These are phyloP conservation scores for Papiliotrema laurentii DNA, from an alignment of 1,284 basidiomycete species.

Conservation along the genomic window DNA sequence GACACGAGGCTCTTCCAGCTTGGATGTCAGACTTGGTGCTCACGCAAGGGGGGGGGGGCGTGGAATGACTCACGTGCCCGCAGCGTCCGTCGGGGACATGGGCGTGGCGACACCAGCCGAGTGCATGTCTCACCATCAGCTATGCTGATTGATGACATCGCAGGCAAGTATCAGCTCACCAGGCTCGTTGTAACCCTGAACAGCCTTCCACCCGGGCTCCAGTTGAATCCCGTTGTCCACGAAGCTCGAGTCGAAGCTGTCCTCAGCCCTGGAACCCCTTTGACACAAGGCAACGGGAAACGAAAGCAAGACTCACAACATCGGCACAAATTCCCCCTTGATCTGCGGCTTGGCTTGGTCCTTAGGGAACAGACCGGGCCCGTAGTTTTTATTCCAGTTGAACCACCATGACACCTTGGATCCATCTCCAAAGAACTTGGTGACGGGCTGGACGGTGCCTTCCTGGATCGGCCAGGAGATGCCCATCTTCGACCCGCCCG, in stretches of 20 bases:
- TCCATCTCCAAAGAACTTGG: conserved; percentile 18
- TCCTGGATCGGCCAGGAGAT: conserved; percentile 26
- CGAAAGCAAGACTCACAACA: conserved; percentile 29
- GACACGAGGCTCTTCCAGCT: conserved; percentile 22
- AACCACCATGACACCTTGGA: conserved; percentile 25
- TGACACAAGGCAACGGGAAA: too few species aligned
- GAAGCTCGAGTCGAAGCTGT: neutral
- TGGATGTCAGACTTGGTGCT: neutral
- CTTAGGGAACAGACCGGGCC: conserved; percentile 12
- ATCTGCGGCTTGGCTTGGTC: conserved; percentile 6
- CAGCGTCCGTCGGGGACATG: conserved; percentile 1
- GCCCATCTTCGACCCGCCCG: too few species aligned
- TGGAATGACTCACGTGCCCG: conserved; percentile 2
- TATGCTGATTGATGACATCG: neutral
- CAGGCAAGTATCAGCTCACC: neutral
- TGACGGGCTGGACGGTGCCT: conserved; percentile 14
- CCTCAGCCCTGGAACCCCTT: too few species aligned
- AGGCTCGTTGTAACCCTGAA: neutral
- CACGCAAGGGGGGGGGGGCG: neutral
- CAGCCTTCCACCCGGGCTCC: neutral
- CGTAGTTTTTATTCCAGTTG: conserved; percentile 31
- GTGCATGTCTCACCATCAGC: neutral
- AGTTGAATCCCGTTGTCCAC: neutral
- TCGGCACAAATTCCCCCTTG: conserved; percentile 22
- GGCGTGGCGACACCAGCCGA: conserved; percentile 3